Conservation (phyloP, 1,139 yeast species). For the Torulaspora pretoriensis region DNA sequence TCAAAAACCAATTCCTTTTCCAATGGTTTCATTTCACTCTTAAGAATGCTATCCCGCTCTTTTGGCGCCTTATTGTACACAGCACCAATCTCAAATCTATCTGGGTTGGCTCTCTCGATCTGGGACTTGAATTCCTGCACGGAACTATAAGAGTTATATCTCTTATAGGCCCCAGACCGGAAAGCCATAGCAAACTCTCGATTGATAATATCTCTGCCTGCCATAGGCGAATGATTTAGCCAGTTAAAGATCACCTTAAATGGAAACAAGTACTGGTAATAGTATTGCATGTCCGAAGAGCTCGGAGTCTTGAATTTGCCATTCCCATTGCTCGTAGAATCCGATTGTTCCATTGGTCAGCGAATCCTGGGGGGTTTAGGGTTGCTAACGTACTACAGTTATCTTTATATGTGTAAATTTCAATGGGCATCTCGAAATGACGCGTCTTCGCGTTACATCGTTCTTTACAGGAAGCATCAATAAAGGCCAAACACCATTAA, state of each 20-base stretch:
- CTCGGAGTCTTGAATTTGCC: conserved; percentile 41
- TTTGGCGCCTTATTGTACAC: conserved; percentile 82
- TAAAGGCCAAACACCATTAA: neutral
- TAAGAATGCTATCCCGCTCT: conserved; percentile 75
- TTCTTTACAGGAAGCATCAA: neutral
- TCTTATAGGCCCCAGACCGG: conserved; percentile 78
- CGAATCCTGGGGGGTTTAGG: neutral
- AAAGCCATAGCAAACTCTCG: conserved; percentile 93
- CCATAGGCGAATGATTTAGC: conserved; percentile 80
- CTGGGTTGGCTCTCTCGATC: conserved; percentile 71
- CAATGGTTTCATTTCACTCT: conserved; percentile 72
- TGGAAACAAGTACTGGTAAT: conserved; percentile 68
- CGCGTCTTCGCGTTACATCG: conserved; percentile 8
- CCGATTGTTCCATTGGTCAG: conserved; percentile 1
- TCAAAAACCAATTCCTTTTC: conserved; percentile 89
- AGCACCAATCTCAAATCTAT: conserved; percentile 94
- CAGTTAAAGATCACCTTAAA: conserved; percentile 76
- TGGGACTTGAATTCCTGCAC: conserved; percentile 72
- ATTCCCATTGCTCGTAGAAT: neutral
- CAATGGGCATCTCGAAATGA: neutral
- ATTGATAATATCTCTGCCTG: conserved; percentile 68
- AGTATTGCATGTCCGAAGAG: conserved; percentile 65
- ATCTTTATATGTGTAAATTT: neutral
- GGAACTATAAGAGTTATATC: conserved; percentile 73
- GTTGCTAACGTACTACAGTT: too few species aligned